These are phyloP conservation scores for Xerocomellus amylosporus DNA, from an alignment of 768 basidiomycete genomes.

Conservation along the genomic window DNA sequence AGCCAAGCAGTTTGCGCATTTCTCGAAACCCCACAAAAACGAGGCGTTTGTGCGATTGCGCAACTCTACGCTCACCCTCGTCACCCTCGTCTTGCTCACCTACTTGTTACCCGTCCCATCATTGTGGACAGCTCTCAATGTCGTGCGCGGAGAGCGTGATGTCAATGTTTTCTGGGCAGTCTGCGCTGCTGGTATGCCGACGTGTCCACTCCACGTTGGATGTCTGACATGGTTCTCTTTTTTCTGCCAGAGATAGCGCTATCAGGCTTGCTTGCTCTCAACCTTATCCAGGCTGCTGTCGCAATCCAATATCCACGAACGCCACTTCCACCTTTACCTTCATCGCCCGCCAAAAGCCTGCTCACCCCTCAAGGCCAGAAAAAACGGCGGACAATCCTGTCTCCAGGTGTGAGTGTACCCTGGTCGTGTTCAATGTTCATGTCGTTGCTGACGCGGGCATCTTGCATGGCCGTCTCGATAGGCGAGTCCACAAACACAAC, in stretches of 20 bases:
- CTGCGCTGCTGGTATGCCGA: constrained; percentile 33
- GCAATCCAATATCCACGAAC: constrained; percentile 37
- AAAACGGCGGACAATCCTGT: constrained; percentile 26
- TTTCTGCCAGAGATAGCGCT: constrained; percentile 28
- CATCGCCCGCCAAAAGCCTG: constrained; percentile 21
- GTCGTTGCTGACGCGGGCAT: background rate
- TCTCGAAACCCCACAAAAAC: constrained; percentile 35
- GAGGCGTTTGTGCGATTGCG: constrained; percentile 41
- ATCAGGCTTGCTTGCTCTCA: constrained; percentile 32
- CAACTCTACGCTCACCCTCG: constrained; percentile 35
- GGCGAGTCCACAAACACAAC: constrained; percentile 29
- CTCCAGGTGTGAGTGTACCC: constrained; percentile 18
- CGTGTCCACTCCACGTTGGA: background rate
- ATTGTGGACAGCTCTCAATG: constrained; percentile 33
- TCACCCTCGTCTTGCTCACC: constrained; percentile 34
- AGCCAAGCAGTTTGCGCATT: constrained; percentile 19
- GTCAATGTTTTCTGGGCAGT: constrained; percentile 17
- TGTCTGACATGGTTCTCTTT: background rate
- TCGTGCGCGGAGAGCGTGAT: constrained; percentile 24
- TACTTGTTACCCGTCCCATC: constrained; percentile 39
- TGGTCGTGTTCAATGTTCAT: background rate
- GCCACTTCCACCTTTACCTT: constrained; percentile 27
- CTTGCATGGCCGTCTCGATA: background rate
- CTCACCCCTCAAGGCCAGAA: constrained; percentile 26
- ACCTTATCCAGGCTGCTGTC: constrained; percentile 35